Evolutionary conservation across 2,329 filamentous ascomycete genomes (phyloP).

Genomic region (Monosporascus cannonballus): DNA sequence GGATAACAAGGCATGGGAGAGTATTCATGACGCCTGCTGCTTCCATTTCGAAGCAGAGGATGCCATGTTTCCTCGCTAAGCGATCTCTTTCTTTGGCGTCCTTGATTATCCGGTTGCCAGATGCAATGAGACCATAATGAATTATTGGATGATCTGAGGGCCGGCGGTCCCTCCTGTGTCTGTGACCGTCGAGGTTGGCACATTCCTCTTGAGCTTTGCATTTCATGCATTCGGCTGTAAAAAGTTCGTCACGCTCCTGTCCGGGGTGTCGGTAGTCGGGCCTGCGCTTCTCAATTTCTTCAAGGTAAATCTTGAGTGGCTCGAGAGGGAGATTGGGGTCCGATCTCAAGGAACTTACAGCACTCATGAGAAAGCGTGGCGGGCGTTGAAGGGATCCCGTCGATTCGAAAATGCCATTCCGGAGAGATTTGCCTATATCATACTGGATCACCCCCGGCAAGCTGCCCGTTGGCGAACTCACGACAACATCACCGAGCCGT

Average conservation of each 20-base stretch:
- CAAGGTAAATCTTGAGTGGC: no score
- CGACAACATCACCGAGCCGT: slow-evolving; percentile 21
- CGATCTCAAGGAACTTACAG: slow-evolving; percentile 1
- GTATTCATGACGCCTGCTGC: slow-evolving; percentile 14
- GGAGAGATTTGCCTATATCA: slow-evolving; percentile 14
- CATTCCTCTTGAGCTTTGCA: no score
- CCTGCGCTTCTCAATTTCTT: slow-evolving; percentile 2
- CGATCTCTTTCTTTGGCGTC: slow-evolving; percentile 11
- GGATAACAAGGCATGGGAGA: slow-evolving; percentile 20
- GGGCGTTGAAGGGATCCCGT: slow-evolving; percentile 13
- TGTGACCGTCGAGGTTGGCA: no score
- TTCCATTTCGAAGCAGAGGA: slow-evolving; percentile 17
- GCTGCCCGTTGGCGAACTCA: slow-evolving; percentile 7
- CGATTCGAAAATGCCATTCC: slow-evolving; percentile 7
- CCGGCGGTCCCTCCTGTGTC: no score
- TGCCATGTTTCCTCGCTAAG: slow-evolving; percentile 2
- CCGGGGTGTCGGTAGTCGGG: slow-evolving; percentile 4
- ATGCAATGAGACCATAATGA: slow-evolving; percentile 20
- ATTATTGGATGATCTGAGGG: slow-evolving; percentile 7
- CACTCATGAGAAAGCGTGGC: slow-evolving; percentile 10
- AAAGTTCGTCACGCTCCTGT: slow-evolving; percentile 10
- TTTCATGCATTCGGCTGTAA: no score
- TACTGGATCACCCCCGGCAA: slow-evolving; percentile 18
- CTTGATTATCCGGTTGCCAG: slow-evolving; percentile 20
- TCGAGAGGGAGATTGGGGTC: no score